phyloP scores from a whole-genome alignment of 352 stramenopile species.

The Thraustotheca clavata region DNA sequence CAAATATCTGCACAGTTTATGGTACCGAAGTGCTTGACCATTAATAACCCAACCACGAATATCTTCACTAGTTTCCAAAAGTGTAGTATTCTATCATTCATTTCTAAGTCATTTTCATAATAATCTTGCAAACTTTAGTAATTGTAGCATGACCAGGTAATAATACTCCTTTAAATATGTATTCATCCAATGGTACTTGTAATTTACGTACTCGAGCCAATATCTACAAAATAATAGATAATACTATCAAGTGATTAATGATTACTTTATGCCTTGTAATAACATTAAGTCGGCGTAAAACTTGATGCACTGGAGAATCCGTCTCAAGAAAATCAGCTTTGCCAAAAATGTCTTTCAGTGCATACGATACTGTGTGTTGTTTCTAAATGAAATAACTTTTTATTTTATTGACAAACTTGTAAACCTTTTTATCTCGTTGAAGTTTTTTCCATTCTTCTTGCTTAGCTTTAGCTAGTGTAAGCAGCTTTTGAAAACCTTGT shows the following conservation, averaged over 20 bases:
- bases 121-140: background rate
- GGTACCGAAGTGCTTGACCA: conserved; percentile 13
- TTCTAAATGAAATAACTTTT: conserved; percentile 2
- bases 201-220: background rate
- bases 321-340: conserved; percentile 13
- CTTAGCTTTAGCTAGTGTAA: conserved; percentile 6
- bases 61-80: conserved; percentile 18
- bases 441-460: conserved; percentile 12
- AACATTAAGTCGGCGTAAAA: conserved; percentile 14
- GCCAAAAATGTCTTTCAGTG: conserved; percentile 9
- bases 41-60: conserved; percentile 10
- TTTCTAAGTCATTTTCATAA: background rate
- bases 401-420: background rate
- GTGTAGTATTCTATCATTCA: background rate
- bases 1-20: no score
- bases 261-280: background rate
- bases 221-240: background rate
- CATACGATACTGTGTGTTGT: background rate
- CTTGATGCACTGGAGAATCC: background rate
- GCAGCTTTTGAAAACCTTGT: background rate
- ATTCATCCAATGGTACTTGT: conserved; percentile 12
- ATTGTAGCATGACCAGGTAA: conserved; percentile 5
- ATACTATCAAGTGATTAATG: background rate
- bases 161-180: conserved; percentile 1
- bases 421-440: conserved; percentile 6